These are phyloP conservation scores for Pistacia vera DNA, from an alignment of 345 rosid genomes.

Conservation along the genomic window DNA sequence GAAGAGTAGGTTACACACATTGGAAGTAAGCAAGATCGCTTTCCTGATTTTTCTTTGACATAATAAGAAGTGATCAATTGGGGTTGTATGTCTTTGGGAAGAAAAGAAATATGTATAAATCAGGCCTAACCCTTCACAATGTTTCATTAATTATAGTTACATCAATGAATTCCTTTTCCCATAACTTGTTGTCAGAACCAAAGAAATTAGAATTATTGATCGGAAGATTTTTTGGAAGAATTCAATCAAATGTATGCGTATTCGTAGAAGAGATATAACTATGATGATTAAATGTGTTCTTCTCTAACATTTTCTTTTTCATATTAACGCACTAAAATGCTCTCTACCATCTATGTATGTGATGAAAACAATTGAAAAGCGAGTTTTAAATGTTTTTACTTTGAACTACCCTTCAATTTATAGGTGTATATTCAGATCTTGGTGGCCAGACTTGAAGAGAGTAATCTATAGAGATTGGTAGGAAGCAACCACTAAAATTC, in stretches of 20 bases:
- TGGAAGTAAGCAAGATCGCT: neutral
- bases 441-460: neutral
- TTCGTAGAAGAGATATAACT: too few relatives aligned
- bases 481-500: neutral
- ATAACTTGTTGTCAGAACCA: neutral
- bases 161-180: neutral
- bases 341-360: neutral
- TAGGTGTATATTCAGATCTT: neutral
- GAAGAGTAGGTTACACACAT: constrained; percentile 24
- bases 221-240: neutral
- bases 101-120: neutral
- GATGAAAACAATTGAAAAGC: neutral
- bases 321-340: neutral
- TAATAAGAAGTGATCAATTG: constrained; percentile 13
- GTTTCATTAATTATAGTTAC: neutral
- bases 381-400: neutral
- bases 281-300: neutral
- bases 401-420: neutral
- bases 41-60: constrained; percentile 15
- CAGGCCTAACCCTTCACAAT: neutral
- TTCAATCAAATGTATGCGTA: neutral
- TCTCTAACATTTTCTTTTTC: neutral
- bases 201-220: neutral
- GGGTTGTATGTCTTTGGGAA: neutral
- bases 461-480: neutral